A percentile compares a stretch with the other conserved stretches of the same genome.
Conservation (phyloP, 2,329 filamentous ascomycete species). For the Geosmithia morbida region DNA sequence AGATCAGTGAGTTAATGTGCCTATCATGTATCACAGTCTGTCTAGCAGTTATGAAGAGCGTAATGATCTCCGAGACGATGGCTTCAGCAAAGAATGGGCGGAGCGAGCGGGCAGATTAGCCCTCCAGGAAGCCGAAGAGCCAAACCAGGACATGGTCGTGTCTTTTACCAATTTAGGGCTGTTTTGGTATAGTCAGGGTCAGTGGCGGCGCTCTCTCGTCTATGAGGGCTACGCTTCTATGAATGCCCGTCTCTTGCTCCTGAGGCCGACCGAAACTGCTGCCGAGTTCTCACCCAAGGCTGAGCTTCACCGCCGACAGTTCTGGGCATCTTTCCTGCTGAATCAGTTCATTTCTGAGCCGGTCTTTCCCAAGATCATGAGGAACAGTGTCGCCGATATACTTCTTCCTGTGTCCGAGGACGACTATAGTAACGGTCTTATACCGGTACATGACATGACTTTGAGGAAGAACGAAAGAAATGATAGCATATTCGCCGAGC, state of each 20-base stretch:
- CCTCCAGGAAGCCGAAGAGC: neutral
- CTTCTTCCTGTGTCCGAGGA: neutral
- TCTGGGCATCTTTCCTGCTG: neutral
- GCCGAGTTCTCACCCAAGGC: neutral
- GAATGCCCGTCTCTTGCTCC: neutral
- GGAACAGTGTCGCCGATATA: neutral
- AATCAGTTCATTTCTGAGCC: constrained; percentile 1
- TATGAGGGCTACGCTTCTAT: neutral
- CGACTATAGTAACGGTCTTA: neutral
- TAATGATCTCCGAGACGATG: neutral
- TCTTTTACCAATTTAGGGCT: constrained; percentile 1
- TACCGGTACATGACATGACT: neutral
- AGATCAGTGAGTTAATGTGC: too few species aligned
- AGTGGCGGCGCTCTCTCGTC: neutral
- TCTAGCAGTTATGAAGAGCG: neutral
- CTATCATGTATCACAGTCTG: neutral
- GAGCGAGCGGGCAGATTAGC: neutral
- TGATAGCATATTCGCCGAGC: neutral
- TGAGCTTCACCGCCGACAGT: neutral
- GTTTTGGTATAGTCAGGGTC: constrained; percentile 1
- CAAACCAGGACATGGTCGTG: neutral
- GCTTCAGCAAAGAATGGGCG: neutral
- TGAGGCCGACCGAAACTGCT: neutral
- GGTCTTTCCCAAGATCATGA: neutral
- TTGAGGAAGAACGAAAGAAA: neutral